phyloP scores from a whole-genome alignment of 2,329 filamentous ascomycete species.

The Trichophyton benhamiae region DNA sequence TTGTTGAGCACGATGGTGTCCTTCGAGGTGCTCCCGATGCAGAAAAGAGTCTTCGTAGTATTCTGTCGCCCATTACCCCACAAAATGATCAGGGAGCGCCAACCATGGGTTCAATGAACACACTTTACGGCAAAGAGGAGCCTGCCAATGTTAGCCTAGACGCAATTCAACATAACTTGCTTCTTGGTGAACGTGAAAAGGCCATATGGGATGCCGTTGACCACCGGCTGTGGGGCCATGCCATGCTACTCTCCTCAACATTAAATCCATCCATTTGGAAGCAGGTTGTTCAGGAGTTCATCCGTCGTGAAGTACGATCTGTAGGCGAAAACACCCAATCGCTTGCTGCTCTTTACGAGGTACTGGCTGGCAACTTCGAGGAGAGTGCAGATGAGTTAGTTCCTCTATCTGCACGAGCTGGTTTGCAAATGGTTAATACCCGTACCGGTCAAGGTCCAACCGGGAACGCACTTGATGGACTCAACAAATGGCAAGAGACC shows the following conservation, averaged over 20 bases:
- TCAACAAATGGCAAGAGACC: conserved; percentile 92
- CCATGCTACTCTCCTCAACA: conserved; percentile 78
- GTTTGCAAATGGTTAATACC: conserved; percentile 81
- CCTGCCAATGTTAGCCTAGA: conserved; percentile 8
- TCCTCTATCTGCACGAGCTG: conserved; percentile 79
- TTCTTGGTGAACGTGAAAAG: conserved; percentile 74
- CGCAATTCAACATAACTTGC: conserved; percentile 34
- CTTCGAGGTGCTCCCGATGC: conserved; percentile 61
- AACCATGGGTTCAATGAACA: not conserved
- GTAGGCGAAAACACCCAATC: conserved; percentile 70
- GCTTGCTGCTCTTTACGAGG: conserved; percentile 80
- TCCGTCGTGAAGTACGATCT: conserved; percentile 84
- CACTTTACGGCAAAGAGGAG: conserved; percentile 6
- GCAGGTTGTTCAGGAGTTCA: conserved; percentile 87
- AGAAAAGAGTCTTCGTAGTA: conserved; percentile 59
- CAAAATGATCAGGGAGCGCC: conserved; percentile 17
- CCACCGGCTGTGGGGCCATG: conserved; percentile 89
- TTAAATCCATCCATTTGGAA: conserved; percentile 60
- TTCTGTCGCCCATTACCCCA: conserved; percentile 53
- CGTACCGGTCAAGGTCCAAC: conserved; percentile 44
- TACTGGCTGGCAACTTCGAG: conserved; percentile 85
- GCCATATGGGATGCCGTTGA: conserved; percentile 91
- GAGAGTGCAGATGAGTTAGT: conserved; percentile 95
- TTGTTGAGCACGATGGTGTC: conserved; percentile 76
- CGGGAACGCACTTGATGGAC: conserved; percentile 65